These are phyloP conservation scores for Brassica napus DNA, from an alignment of 345 rosid species.

Conservation along the genomic window DNA sequence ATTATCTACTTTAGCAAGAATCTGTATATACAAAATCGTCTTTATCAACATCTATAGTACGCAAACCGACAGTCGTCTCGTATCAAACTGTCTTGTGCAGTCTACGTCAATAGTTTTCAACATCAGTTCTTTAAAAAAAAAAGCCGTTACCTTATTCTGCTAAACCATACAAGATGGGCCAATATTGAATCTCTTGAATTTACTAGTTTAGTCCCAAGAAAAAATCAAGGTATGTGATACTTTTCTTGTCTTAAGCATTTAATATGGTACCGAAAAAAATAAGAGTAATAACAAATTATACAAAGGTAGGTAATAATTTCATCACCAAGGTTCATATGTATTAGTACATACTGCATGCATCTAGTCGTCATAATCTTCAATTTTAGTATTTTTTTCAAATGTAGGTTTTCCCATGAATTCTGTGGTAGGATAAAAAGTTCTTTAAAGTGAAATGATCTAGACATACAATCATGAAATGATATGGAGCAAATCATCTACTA, in stretches of 20 bases:
- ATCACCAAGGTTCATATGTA: constrained; percentile 3
- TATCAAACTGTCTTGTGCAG: neutral
- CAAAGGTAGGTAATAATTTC: neutral
- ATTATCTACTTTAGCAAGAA: neutral
- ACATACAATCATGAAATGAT: constrained; percentile 1
- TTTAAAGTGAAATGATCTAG: neutral
- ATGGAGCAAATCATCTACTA: constrained; percentile 3
- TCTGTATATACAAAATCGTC: neutral
- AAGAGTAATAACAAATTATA: neutral
- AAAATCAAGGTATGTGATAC: constrained; percentile 31
- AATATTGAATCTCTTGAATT: neutral
- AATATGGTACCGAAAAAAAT: neutral
- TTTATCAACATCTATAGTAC: neutral
- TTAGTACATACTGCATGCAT: neutral
- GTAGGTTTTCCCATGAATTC: neutral
- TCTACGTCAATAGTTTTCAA: neutral
- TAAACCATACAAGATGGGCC: constrained; percentile 16
- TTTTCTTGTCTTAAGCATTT: constrained; percentile 1
- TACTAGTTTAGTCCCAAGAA: neutral
- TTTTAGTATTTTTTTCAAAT: constrained; percentile 1
- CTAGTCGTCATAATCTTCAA: constrained; percentile 1
- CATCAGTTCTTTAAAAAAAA: neutral
- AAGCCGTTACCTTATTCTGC: neutral
- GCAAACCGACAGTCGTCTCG: neutral
- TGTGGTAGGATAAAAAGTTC: neutral